Conservation (phyloP, 176 grass and related monocot genomes). For the Ensete ventricosum region DNA sequence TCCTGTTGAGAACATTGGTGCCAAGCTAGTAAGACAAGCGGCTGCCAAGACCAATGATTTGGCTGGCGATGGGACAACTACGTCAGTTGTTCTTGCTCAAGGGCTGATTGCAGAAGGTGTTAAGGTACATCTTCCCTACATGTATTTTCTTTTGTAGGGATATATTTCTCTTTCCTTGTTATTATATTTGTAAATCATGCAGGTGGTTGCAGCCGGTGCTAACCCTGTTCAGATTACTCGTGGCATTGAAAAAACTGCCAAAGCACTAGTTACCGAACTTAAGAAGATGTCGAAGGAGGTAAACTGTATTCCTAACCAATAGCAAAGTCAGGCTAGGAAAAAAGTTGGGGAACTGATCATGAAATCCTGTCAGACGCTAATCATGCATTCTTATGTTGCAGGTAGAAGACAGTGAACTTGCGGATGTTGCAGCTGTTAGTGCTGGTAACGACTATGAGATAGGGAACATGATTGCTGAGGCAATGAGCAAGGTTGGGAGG, state of each 20-base stretch:
- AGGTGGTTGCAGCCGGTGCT: slow-evolving; percentile 92
- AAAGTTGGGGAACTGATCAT: neutral
- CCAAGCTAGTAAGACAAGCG: slow-evolving; percentile 93
- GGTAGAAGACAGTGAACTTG: slow-evolving; percentile 94
- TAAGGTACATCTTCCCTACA: slow-evolving; percentile 37
- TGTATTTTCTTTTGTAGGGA: neutral
- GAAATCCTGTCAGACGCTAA: neutral
- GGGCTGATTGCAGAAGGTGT: slow-evolving; percentile 92
- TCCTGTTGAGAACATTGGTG: slow-evolving; percentile 94
- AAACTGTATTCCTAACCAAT: slow-evolving; percentile 14
- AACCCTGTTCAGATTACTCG: slow-evolving; percentile 96
- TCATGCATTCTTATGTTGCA: slow-evolving; percentile 15
- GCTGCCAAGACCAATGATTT: slow-evolving; percentile 95
- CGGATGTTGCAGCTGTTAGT: slow-evolving; percentile 92
- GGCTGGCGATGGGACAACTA: slow-evolving; percentile 91
- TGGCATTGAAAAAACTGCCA: slow-evolving; percentile 88
- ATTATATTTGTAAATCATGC: slow-evolving; percentile 12
- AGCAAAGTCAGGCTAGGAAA: neutral
- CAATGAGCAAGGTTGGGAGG: slow-evolving; percentile 92
- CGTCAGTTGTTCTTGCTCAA: slow-evolving; percentile 96
- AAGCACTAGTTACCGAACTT: slow-evolving; percentile 70
- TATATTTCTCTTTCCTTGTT: neutral
- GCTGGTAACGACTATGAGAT: slow-evolving; percentile 94
- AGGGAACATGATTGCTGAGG: slow-evolving; percentile 94
- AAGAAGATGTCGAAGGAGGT: slow-evolving; percentile 83